A percentile compares a stretch with the other conserved stretches of the same genome.
phyloP scores from a whole-genome alignment of 257 asterid species.

The Lycium ferocissimum region DNA sequence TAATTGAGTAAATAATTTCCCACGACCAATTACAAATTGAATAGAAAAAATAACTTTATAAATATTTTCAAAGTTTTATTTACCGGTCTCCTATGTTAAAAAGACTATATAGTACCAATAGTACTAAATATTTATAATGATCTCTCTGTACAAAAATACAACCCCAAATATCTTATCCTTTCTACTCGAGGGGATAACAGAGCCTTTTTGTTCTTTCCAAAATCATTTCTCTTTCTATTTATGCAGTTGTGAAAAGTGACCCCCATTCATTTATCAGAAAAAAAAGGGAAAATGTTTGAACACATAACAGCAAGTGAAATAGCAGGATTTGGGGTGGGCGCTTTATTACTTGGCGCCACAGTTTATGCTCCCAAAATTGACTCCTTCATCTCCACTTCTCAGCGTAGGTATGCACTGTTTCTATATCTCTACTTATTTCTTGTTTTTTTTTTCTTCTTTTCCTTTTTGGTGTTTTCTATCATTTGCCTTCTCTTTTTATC shows the following conservation, averaged over 20 bases:
- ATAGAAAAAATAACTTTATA: not conserved
- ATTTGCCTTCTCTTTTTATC: not conserved
- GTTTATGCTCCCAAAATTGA: conserved; percentile 83
- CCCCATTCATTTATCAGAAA: not conserved
- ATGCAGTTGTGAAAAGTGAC: not conserved
- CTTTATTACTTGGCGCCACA: conserved; percentile 77
- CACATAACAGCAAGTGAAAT: conserved; percentile 84
- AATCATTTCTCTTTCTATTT: not conserved
- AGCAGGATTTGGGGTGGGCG: conserved; percentile 91
- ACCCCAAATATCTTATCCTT: conserved; percentile 27
- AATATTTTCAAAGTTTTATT: not conserved
- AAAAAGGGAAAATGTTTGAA: conserved; percentile 59
- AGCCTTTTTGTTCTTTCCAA: not conserved
- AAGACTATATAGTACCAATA: not conserved
- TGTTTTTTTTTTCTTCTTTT: not conserved
- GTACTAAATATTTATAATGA: too few relatives aligned
- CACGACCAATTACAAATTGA: not conserved
- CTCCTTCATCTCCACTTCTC: conserved; percentile 74
- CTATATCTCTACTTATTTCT: not conserved
- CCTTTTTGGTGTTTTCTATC: not conserved
- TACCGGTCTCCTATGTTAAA: not conserved
- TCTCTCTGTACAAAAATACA: too few relatives aligned
- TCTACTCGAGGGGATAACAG: not conserved
- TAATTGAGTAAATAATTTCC: not conserved
- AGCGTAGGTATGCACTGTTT: conserved; percentile 64